Evolutionary conservation across 2,329 filamentous ascomycete genomes (phyloP).

Genomic region (Sporothrix brasiliensis): DNA sequence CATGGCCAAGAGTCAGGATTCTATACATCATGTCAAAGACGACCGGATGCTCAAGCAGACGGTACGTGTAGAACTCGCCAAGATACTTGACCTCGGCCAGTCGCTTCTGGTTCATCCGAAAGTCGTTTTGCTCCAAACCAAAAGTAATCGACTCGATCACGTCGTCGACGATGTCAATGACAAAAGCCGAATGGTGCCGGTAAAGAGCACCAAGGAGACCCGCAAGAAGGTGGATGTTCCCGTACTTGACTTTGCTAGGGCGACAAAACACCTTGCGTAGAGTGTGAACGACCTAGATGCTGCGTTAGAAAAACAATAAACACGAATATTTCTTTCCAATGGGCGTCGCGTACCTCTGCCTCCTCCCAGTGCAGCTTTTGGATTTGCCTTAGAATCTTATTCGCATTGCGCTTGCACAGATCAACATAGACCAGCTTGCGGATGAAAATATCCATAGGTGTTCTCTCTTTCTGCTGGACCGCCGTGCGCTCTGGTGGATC

Average conservation of each 20-base stretch:
- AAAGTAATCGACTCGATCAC: conserved; percentile 84
- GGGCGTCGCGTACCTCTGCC: conserved; percentile 60
- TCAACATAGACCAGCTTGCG: conserved; percentile 92
- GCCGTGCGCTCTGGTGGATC: conserved; percentile 91
- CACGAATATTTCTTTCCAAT: background rate
- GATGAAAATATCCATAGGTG: conserved; percentile 88
- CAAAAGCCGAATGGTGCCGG: conserved; percentile 88
- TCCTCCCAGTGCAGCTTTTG: conserved; percentile 98
- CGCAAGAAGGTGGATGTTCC: conserved; percentile 90
- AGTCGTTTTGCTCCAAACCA: conserved; percentile 93
- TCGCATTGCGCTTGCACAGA: conserved; percentile 90
- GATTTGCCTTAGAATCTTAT: conserved; percentile 91
- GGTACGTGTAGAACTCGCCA: conserved; percentile 95
- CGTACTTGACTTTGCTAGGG: conserved; percentile 95
- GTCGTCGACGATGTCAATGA: conserved; percentile 88
- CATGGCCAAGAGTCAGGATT: conserved; percentile 89
- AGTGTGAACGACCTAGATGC: conserved; percentile 40
- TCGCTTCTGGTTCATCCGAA: conserved; percentile 93
- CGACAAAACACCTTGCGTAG: conserved; percentile 93
- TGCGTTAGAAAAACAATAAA: background rate
- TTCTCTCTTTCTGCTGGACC: conserved; percentile 95
- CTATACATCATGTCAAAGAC: conserved; percentile 96
- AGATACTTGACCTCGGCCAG: conserved; percentile 96
- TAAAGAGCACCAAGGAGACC: conserved; percentile 87
- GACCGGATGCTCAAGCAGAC: conserved; percentile 91